phyloP scores from a whole-genome alignment of 805 yeast genomes.

The Deakozyma indianensis region DNA sequence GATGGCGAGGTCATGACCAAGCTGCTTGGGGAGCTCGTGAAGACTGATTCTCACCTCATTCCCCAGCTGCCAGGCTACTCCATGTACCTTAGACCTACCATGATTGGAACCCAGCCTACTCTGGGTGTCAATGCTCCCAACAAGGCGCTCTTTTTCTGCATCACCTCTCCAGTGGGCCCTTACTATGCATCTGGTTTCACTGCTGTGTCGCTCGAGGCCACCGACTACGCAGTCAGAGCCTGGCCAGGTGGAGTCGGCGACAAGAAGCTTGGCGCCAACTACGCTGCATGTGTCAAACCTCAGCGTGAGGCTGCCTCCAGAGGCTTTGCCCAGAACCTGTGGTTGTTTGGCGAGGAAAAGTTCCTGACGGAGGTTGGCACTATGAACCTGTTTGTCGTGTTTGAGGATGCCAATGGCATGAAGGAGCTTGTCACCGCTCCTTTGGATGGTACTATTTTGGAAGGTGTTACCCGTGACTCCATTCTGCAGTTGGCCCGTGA shows the following conservation, averaged over 20 bases:
- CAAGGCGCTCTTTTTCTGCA: constrained; percentile 70
- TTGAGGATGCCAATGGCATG: constrained; percentile 64
- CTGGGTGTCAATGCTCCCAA: constrained; percentile 79
- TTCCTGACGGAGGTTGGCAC: constrained; percentile 93
- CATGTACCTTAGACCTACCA: constrained; percentile 82
- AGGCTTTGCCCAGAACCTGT: constrained; percentile 91
- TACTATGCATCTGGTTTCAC: constrained; percentile 92
- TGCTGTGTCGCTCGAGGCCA: constrained; percentile 88
- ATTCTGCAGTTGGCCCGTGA: constrained; percentile 63
- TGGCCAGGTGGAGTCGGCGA: constrained; percentile 99
- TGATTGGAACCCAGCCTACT: constrained; percentile 84
- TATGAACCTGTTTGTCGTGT: constrained; percentile 87
- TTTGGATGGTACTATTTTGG: constrained; percentile 90
- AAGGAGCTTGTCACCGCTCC: constrained; percentile 94
- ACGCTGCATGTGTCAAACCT: constrained; percentile 90
- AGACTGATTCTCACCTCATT: constrained; percentile 60
- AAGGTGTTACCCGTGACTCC: constrained; percentile 93
- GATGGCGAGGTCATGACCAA: constrained; percentile 65
- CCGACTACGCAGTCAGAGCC: constrained; percentile 92
- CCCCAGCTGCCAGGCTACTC: constrained; percentile 85
- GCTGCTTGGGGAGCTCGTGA: constrained; percentile 61
- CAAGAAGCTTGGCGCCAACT: constrained; percentile 92
- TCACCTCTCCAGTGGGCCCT: constrained; percentile 95
- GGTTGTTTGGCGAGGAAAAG: constrained; percentile 88
- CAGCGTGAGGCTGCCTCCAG: constrained; percentile 79